Evolutionary conservation across 805 yeast genomes (phyloP).

Genomic region (Candida loeiensis): DNA sequence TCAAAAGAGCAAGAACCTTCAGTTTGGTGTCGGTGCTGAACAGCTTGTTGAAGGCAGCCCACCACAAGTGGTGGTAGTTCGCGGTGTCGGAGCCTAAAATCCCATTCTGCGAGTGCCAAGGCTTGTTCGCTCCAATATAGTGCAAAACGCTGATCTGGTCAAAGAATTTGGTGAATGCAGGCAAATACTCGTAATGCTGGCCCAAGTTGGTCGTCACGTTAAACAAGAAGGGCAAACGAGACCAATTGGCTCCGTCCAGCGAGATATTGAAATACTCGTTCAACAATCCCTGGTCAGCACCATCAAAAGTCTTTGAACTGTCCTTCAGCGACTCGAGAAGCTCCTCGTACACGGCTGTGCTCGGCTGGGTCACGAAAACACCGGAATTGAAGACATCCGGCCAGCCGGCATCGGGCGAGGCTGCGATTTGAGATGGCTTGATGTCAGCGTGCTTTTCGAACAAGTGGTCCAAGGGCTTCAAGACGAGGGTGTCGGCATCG

Average conservation of each 20-base stretch:
- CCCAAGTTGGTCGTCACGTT: slow-evolving; percentile 28
- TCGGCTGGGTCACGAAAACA: slow-evolving; percentile 23
- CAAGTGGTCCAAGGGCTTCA: slow-evolving; percentile 20
- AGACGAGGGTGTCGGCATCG: slow-evolving; percentile 28
- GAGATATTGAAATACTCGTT: slow-evolving; percentile 29
- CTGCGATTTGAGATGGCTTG: slow-evolving; percentile 15
- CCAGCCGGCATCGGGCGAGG: slow-evolving; percentile 32
- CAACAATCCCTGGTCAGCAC: slow-evolving; percentile 38
- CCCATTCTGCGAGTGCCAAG: slow-evolving; percentile 24
- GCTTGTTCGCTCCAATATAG: slow-evolving; percentile 31
- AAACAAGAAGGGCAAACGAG: slow-evolving; percentile 29
- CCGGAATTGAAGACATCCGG: slow-evolving; percentile 33
- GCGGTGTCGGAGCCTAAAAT: slow-evolving; percentile 16
- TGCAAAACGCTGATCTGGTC: slow-evolving; percentile 29
- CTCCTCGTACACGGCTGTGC: slow-evolving; percentile 13
- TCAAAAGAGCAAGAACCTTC: slow-evolving; percentile 13
- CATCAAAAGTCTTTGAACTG: slow-evolving; percentile 26
- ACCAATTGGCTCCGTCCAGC: slow-evolving; percentile 26
- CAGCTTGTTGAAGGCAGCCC: slow-evolving; percentile 24
- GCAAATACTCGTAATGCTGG: slow-evolving; percentile 30
- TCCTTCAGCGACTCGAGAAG: slow-evolving; percentile 15
- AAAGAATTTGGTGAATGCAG: slow-evolving; percentile 30
- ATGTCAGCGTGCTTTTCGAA: slow-evolving; percentile 15
- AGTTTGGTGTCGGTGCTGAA: slow-evolving; percentile 13
- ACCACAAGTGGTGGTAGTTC: slow-evolving; percentile 27